phyloP scores from a whole-genome alignment of 2,329 filamentous ascomycete genomes.

The Fusarium sterilihyphosum region DNA sequence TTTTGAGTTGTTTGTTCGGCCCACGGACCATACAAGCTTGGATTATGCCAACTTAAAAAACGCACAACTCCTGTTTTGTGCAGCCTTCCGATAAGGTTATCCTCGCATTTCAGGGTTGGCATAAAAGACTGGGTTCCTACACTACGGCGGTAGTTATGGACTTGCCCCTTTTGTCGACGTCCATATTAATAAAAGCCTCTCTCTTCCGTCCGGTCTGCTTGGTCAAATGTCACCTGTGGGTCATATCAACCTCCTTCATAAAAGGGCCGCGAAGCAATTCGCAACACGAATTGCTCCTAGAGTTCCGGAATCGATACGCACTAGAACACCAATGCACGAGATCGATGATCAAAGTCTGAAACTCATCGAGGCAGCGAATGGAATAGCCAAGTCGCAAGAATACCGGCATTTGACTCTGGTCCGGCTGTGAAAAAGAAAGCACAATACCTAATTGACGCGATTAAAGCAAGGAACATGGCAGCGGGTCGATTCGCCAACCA shows the following conservation, averaged over 20 bases:
- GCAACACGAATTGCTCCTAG: conserved; percentile 13
- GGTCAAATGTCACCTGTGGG: conserved; percentile 34
- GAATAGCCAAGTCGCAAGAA: background rate
- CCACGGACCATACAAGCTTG: background rate
- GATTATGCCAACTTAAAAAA: background rate
- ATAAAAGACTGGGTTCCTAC: conserved; percentile 28
- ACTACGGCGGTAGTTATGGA: conserved; percentile 19
- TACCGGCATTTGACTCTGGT: background rate
- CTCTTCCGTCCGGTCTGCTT: background rate
- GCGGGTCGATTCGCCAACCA: conserved; percentile 8
- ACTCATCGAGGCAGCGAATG: background rate
- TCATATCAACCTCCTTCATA: conserved; percentile 30
- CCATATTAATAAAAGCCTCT: background rate
- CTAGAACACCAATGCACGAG: conserved; percentile 1
- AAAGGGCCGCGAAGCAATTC: conserved; percentile 32
- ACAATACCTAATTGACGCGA: background rate
- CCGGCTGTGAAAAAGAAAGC: conserved; percentile 9
- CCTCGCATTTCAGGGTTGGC: conserved; percentile 8
- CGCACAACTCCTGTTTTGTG: conserved; percentile 29
- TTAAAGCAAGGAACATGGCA: conserved; percentile 9
- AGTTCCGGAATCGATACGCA: conserved; percentile 9
- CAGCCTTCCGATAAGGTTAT: conserved; percentile 22
- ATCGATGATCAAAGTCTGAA: conserved; percentile 3
- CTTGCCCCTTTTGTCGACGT: conserved; percentile 26
- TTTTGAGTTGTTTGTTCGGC: background rate